phyloP scores from a whole-genome alignment of 1,139 yeast species.

The Candida mesenterica region DNA sequence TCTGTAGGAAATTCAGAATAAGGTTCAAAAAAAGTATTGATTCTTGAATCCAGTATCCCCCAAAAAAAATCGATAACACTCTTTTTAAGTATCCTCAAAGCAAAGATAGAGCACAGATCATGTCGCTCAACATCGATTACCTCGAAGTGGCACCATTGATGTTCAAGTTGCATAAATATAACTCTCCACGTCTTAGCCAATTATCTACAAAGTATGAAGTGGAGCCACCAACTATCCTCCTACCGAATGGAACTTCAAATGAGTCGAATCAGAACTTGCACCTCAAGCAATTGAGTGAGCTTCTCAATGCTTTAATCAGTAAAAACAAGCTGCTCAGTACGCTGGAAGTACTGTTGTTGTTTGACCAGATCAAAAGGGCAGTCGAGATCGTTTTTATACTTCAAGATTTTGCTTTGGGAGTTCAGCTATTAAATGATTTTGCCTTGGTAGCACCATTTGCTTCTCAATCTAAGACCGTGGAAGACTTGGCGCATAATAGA shows the following conservation, averaged over 20 bases:
- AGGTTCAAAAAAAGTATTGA: slow-evolving; percentile 1
- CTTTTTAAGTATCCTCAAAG: neutral
- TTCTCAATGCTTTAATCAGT: slow-evolving; percentile 2
- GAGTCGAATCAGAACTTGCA: neutral
- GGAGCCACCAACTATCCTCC: too few species aligned
- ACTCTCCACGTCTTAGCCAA: too few species aligned
- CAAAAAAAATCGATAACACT: too few species aligned
- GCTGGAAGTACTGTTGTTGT: slow-evolving; percentile 8
- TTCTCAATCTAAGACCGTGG: slow-evolving; percentile 23
- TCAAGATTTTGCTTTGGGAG: slow-evolving; percentile 22
- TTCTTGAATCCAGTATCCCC: too few species aligned
- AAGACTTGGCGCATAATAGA: slow-evolving; percentile 20
- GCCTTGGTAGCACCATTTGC: slow-evolving; percentile 22
- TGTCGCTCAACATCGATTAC: slow-evolving; percentile 10
- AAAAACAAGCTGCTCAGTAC: neutral
- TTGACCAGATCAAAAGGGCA: slow-evolving; percentile 9
- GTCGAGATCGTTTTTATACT: slow-evolving; percentile 16
- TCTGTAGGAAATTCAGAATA: neutral
- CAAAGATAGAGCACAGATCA: too few species aligned
- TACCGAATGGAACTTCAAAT: neutral
- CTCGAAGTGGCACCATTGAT: slow-evolving; percentile 12
- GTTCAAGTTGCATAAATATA: too few species aligned
- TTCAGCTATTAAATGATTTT: slow-evolving; percentile 19
- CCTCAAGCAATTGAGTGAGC: too few species aligned
- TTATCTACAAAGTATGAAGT: too few species aligned